Evolutionary conservation across 139 green algal genomes (phyloP).

Genomic region (Tetradesmus obliquus): DNA sequence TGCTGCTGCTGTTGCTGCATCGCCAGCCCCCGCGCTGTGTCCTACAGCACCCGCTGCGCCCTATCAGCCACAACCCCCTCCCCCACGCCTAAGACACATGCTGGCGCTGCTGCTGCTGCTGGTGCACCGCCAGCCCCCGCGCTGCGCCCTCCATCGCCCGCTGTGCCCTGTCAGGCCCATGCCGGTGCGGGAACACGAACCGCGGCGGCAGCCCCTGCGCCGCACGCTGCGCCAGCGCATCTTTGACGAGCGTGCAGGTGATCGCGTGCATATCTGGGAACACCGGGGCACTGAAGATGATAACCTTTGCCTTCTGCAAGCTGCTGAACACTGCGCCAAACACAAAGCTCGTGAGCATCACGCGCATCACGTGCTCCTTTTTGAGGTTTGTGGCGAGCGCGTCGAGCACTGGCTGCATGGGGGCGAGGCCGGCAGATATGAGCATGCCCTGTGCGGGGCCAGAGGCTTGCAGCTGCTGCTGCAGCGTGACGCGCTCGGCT

Average conservation of each 20-base stretch:
- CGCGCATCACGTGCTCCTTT: neutral
- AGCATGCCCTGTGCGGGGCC: neutral
- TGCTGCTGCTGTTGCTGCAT: neutral
- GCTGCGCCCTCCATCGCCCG: neutral
- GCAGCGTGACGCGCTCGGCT: neutral
- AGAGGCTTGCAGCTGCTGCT: neutral
- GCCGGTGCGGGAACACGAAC: neutral
- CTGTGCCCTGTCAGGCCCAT: neutral
- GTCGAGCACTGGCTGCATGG: neutral
- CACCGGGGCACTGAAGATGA: neutral
- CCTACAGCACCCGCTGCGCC: neutral
- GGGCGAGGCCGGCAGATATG: neutral
- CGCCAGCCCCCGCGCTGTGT: neutral
- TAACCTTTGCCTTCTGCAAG: neutral
- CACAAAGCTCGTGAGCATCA: neutral
- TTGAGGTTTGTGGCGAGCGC: neutral
- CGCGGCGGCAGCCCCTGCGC: neutral
- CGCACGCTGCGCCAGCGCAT: neutral
- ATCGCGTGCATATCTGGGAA: neutral
- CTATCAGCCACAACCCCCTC: neutral
- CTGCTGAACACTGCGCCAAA: neutral
- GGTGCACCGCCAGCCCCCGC: neutral
- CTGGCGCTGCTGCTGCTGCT: neutral
- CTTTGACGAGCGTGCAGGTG: neutral
- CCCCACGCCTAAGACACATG: neutral